Evolutionary conservation across 495 filamentous ascomycete genomes (phyloP).

Genomic region (Xylaria telfairii): DNA sequence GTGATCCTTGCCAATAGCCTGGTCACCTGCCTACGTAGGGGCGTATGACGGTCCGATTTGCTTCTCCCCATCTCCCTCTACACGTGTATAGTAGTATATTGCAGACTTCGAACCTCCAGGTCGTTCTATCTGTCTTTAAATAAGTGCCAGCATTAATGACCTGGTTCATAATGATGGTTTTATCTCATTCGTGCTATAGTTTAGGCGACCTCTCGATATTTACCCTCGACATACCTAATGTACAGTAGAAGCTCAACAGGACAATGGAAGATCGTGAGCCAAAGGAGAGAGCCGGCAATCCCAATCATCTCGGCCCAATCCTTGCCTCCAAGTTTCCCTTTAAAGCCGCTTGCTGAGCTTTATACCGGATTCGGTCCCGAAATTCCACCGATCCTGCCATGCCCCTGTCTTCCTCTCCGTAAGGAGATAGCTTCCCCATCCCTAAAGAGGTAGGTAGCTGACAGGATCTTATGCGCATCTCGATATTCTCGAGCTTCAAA

Average conservation of each 20-base stretch:
- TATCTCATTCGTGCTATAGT: neutral
- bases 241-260: neutral
- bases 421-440: neutral
- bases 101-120: neutral
- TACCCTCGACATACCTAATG: neutral
- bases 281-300: neutral
- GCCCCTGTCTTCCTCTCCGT: neutral
- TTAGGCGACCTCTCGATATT: neutral
- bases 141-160: neutral
- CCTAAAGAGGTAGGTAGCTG: constrained; percentile 22
- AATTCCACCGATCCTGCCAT: neutral
- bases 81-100: neutral
- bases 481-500: constrained; percentile 6
- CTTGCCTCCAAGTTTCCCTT: neutral
- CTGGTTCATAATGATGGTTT: neutral
- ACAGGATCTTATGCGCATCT: neutral
- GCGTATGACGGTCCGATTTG: neutral
- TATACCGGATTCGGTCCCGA: neutral
- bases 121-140: neutral
- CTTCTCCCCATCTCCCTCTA: neutral
- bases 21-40: constrained; percentile 1
- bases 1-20: neutral
- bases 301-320: neutral
- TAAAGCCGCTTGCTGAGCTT: neutral
- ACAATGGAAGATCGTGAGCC: neutral